Evolutionary conservation across 495 filamentous ascomycete genomes (phyloP).

Genomic region (Echria macrotheca): DNA sequence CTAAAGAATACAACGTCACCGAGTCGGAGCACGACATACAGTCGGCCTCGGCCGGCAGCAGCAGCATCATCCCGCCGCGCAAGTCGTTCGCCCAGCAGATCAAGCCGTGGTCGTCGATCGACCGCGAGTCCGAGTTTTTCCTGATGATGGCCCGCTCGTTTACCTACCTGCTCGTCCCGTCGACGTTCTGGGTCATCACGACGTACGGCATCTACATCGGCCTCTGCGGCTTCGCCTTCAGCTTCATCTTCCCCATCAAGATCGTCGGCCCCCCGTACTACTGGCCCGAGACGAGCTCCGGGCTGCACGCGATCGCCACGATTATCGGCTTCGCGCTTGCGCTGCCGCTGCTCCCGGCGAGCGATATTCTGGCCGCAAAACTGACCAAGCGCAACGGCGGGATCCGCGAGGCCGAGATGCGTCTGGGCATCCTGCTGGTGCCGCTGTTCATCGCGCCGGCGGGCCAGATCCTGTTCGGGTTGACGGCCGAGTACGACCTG

Average conservation of each 20-base stretch:
- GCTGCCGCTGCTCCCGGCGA: slow-evolving; percentile 52
- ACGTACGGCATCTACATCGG: slow-evolving; percentile 55
- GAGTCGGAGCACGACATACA: slow-evolving; percentile 14
- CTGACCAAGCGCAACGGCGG: slow-evolving; percentile 49
- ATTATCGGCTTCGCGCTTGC: slow-evolving; percentile 48
- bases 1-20: slow-evolving; percentile 16
- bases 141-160: slow-evolving; percentile 50
- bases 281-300: slow-evolving; percentile 51
- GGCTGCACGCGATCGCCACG: slow-evolving; percentile 52
- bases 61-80: slow-evolving; percentile 26
- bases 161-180: slow-evolving; percentile 53
- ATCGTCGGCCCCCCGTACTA: slow-evolving; percentile 53
- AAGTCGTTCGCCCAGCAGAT: slow-evolving; percentile 45
- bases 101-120: slow-evolving; percentile 44
- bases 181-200: slow-evolving; percentile 55
- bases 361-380: slow-evolving; percentile 52
- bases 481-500: slow-evolving; percentile 46
- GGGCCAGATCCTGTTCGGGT: slow-evolving; percentile 51
- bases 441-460: slow-evolving; percentile 50
- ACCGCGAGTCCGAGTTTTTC: slow-evolving; percentile 50
- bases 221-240: slow-evolving; percentile 52
- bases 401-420: slow-evolving; percentile 59
- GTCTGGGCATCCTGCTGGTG: slow-evolving; percentile 51
- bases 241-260: slow-evolving; percentile 55
- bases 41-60: too few relatives aligned